Percentiles rank a stretch among this genome's conserved stretches.
Conservation (phyloP, 371 early-diverging fungal species). For the Apophysomyces sp. region DNA sequence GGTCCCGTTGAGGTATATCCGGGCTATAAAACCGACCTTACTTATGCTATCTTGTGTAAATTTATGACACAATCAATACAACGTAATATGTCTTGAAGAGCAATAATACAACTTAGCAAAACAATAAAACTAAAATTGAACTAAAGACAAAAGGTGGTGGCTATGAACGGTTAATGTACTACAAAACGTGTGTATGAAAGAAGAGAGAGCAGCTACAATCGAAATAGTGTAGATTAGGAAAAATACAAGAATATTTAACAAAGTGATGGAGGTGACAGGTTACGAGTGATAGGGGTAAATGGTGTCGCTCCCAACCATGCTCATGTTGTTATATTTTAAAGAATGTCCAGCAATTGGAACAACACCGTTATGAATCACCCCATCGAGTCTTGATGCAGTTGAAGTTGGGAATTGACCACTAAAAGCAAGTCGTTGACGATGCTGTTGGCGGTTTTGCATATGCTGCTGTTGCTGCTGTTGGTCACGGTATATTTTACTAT, state of each 20-base stretch:
- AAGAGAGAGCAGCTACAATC: background rate
- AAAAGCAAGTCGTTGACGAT: background rate
- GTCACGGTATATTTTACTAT: conserved; percentile 68
- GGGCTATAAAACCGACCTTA: too few relatives aligned
- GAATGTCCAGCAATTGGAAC: background rate
- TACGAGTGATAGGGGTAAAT: background rate
- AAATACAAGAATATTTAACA: background rate
- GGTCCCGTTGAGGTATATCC: too few relatives aligned
- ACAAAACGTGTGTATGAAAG: background rate
- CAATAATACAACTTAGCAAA: background rate
- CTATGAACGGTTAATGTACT: background rate
- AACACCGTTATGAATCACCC: background rate
- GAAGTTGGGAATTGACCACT: background rate
- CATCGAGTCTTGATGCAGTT: background rate
- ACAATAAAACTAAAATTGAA: background rate
- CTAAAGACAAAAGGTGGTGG: background rate
- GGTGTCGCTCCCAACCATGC: background rate
- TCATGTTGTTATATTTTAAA: background rate
- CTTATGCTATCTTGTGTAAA: too few relatives aligned
- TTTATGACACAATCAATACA: background rate
- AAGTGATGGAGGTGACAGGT: background rate
- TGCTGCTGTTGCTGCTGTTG: background rate
- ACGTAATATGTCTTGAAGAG: background rate
- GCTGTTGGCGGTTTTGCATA: background rate
- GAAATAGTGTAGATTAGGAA: background rate